Base-by-base conservation (phyloP, 495 filamentous ascomycete species). In the Penicillium diatomitis region DNA sequence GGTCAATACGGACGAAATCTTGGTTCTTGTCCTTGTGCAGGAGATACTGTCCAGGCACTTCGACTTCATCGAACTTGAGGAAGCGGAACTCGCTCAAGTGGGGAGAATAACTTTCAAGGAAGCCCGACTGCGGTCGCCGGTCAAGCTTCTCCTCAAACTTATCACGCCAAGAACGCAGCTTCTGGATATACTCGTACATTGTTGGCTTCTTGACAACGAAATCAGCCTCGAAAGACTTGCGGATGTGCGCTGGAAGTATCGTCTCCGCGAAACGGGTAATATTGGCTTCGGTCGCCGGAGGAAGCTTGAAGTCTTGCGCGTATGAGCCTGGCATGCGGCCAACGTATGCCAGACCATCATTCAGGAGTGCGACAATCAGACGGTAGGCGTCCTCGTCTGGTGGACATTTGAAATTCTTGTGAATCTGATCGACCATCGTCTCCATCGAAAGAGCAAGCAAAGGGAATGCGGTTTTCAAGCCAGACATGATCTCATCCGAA, bases 91-190 rank as follows among this genome's bases (percentile, higher is more conserved):
- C 94, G 70, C 88, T 96, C 40, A 99, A 79, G 56, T 92, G 86
- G 20, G 85, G 85, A 29, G 88, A 94, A 62, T 84, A 92, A 31
- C 65, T 71, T 64, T 97, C 94, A 11, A 99, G 72, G 50, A 74
- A 76, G 41, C 87, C 78, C 8, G 74, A 75, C 48, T 74, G 75
- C 10, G 82, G 73, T 34, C 94, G 80, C n/a, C 88, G 85, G 64
- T 99, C 94, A 42, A 99, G 82, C 69, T 91, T 95, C 68, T 96
- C 91, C 60, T 97, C 94, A 62, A 99, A 96, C 63, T 92, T 90
- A 69, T 95, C 90, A 34, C 94, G 83, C 94, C 94, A 99, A 56
- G 84, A 87, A 12, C 94, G 85, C 36, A 96, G 76, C 62, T 95
- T 96, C 56, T 96, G 88, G 49, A 99, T 96, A 71, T 99, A 99